A percentile compares a stretch with the other conserved stretches of the same genome.
These are phyloP conservation scores for Narthecium ossifragum DNA, from an alignment of 106 monocot genomes.

Conservation along the genomic window DNA sequence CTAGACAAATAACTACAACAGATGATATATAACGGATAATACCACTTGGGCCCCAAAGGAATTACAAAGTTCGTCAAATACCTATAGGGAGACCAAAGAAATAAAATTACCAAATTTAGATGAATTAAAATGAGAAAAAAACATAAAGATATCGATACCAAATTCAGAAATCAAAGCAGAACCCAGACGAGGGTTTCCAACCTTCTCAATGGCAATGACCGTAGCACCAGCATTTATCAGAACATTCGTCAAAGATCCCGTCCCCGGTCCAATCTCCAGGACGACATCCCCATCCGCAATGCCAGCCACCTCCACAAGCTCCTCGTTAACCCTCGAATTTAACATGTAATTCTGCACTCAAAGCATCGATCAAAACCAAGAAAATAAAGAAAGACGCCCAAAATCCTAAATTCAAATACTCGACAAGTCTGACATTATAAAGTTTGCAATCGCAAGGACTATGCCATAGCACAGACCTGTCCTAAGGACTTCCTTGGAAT, in stretches of 20 bases:
- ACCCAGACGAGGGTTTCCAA: conserved; percentile 3
- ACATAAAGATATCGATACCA: background rate
- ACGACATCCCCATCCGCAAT: conserved; percentile 75
- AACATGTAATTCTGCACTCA: conserved; percentile 83
- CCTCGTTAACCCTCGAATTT: conserved; percentile 71
- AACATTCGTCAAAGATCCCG: conserved; percentile 77
- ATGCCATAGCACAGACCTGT: conserved; percentile 69
- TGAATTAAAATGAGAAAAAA: background rate
- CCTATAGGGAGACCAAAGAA: background rate
- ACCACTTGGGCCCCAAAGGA: background rate
- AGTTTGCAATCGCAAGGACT: no score
- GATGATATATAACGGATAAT: background rate
- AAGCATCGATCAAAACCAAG: background rate
- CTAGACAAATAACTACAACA: background rate
- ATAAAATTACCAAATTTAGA: background rate
- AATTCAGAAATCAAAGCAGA: background rate
- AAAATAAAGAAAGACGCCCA: background rate
- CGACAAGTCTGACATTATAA: background rate
- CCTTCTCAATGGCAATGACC: conserved; percentile 86
- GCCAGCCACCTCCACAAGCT: conserved; percentile 37
- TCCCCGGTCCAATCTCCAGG: conserved; percentile 92
- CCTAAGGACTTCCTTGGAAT: conserved; percentile 78
- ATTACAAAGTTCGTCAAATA: background rate
- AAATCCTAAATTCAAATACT: background rate
- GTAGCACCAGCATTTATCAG: conserved; percentile 64